These are phyloP conservation scores for Geotrichum europaeum DNA, from an alignment of 1,139 yeast genomes.

Conservation along the genomic window DNA sequence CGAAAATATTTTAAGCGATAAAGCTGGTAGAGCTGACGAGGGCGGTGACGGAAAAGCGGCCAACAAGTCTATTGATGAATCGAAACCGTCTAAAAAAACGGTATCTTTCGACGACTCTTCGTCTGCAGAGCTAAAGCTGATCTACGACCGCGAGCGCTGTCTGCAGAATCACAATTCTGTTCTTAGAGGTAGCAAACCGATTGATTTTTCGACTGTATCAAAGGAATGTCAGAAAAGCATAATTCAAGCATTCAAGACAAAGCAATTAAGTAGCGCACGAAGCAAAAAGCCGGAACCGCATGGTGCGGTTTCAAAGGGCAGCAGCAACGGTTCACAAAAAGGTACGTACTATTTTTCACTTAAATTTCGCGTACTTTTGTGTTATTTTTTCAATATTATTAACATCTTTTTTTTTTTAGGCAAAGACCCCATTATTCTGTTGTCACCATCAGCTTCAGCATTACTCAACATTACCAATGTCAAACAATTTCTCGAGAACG, in stretches of 20 bases:
- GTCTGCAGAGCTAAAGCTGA: conserved; percentile 50
- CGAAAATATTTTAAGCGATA: conserved; percentile 31
- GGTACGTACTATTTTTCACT: background rate
- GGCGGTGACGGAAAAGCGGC: conserved; percentile 16
- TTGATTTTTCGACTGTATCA: conserved; percentile 27
- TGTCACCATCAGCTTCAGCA: conserved; percentile 94
- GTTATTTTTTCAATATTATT: conserved; percentile 1
- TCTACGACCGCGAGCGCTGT: conserved; percentile 56
- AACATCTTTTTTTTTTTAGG: conserved; percentile 17
- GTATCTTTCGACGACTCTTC: background rate
- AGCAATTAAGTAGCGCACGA: conserved; percentile 4
- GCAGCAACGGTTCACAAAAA: background rate
- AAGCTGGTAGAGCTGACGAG: conserved; percentile 2
- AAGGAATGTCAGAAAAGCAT: conserved; percentile 16
- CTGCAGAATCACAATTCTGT: conserved; percentile 74
- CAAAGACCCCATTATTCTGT: conserved; percentile 84
- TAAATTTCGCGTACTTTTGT: background rate
- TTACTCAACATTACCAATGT: conserved; percentile 74
- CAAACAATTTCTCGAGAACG: conserved; percentile 74
- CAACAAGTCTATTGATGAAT: conserved; percentile 28
- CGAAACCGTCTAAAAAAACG: conserved; percentile 3
- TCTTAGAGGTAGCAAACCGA: conserved; percentile 62
- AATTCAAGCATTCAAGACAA: conserved; percentile 12
- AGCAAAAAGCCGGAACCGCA: conserved; percentile 2
- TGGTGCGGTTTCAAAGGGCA: background rate